A percentile compares a stretch with the other conserved stretches of the same genome.
Evolutionary conservation across 192 early-diverging fungal species (phyloP).

Genomic region (Podila clonocystis): DNA sequence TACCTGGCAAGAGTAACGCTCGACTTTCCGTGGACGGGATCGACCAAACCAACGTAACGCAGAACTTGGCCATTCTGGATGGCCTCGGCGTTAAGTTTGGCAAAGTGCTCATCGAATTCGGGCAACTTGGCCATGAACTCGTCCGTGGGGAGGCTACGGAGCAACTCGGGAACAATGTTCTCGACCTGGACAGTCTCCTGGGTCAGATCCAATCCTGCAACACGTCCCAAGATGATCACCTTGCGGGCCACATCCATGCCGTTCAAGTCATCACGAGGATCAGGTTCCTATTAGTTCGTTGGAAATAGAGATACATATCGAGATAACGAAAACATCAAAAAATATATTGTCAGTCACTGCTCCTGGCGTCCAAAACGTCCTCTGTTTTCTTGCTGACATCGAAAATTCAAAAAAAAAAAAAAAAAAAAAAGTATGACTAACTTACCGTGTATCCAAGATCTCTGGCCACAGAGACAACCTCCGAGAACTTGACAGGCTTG

Average conservation of each 20-base stretch:
- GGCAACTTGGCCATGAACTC: slow-evolving; percentile 91
- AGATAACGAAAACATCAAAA: slow-evolving; percentile 1
- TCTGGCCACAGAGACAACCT: slow-evolving; percentile 91
- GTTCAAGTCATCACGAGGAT: slow-evolving; percentile 98
- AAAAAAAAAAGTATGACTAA: slow-evolving; percentile 1
- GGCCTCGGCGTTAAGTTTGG: slow-evolving; percentile 82
- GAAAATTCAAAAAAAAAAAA: background rate
- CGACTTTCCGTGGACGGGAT: slow-evolving; percentile 71
- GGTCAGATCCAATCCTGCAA: slow-evolving; percentile 83
- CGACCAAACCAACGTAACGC: slow-evolving; percentile 93
- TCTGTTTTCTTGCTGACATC: background rate
- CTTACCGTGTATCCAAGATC: slow-evolving; percentile 89
- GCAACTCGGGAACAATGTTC: slow-evolving; percentile 94
- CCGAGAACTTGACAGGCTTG: slow-evolving; percentile 78
- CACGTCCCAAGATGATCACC: slow-evolving; percentile 87
- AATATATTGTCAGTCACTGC: background rate
- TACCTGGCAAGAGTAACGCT: slow-evolving; percentile 83
- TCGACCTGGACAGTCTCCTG: slow-evolving; percentile 87
- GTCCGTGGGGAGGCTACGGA: slow-evolving; percentile 73
- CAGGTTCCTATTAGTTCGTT: slow-evolving; percentile 78
- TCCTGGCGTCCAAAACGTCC: background rate
- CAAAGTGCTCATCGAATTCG: slow-evolving; percentile 88
- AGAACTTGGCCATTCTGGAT: slow-evolving; percentile 77
- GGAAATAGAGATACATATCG: background rate
- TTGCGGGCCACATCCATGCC: slow-evolving; percentile 99